Evolutionary conservation across 2,329 filamentous ascomycete species (phyloP).

Genomic region (Stachybotrys elegans): DNA sequence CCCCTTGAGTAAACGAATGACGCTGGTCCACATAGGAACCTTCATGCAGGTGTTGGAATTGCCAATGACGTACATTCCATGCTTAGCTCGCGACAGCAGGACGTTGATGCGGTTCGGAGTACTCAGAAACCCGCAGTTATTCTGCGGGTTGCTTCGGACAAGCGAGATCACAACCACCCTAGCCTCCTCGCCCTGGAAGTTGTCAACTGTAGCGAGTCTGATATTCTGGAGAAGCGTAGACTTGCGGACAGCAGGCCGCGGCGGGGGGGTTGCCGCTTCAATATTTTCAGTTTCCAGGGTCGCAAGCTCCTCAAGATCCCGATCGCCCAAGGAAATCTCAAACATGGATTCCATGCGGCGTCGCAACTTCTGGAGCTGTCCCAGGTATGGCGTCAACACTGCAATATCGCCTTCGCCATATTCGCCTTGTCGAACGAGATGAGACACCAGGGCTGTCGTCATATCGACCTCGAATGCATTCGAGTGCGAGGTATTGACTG

Average conservation of each 20-base stretch:
- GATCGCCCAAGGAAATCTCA: conserved; percentile 59
- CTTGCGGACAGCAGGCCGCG: conserved; percentile 9
- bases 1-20: conserved; percentile 46
- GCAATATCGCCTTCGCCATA: conserved; percentile 61
- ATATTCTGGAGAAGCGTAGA: conserved; percentile 41
- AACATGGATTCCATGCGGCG: conserved; percentile 39
- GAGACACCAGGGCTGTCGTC: conserved; percentile 55
- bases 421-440: conserved; percentile 59
- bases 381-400: conserved; percentile 62
- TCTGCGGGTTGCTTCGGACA: conserved; percentile 60
- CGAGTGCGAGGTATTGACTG: conserved; percentile 38
- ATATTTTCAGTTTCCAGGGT: conserved; percentile 26
- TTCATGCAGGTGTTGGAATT: conserved; percentile 52
- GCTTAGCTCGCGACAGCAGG: conserved; percentile 58
- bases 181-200: conserved; percentile 74
- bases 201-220: conserved; percentile 63
- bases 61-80: conserved; percentile 69
- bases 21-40: conserved; percentile 59
- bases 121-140: conserved; percentile 59
- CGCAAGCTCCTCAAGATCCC: conserved; percentile 52
- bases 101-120: conserved; percentile 67
- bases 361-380: conserved; percentile 50
- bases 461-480: conserved; percentile 62
- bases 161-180: conserved; percentile 66
- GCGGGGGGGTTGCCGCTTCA: conserved; percentile 7